Percentiles rank a stretch among this genome's conserved stretches.
Evolutionary conservation across 2,329 filamentous ascomycete species (phyloP).

Genomic region (Aureobasidium mangrovei): DNA sequence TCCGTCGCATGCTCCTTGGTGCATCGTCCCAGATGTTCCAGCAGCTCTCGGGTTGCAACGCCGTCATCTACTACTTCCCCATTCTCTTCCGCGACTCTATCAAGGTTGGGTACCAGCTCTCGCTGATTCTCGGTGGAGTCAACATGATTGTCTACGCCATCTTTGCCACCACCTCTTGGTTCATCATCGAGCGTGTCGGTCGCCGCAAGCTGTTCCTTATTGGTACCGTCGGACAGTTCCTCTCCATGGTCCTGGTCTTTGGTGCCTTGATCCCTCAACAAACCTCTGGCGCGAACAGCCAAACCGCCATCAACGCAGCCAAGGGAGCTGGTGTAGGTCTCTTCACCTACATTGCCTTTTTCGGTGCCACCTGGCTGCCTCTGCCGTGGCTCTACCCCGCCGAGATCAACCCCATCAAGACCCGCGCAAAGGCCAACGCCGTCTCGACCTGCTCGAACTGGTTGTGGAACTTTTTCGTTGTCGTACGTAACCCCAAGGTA

Average conservation of each 20-base stretch:
- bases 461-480: slow-evolving; percentile 42
- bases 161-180: slow-evolving; percentile 20
- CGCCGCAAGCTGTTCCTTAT: slow-evolving; percentile 23
- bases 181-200: slow-evolving; percentile 26
- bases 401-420: slow-evolving; percentile 45
- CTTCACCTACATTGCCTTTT: slow-evolving; percentile 63
- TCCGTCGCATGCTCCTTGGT: slow-evolving; percentile 26
- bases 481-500: slow-evolving; percentile 14
- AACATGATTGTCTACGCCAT: slow-evolving; percentile 25
- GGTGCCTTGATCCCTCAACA: background rate
- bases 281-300: too few relatives aligned
- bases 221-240: slow-evolving; percentile 20
- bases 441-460: slow-evolving; percentile 47
- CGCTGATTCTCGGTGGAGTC: slow-evolving; percentile 21
- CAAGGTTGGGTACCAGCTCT: slow-evolving; percentile 15
- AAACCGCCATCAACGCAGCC: background rate
- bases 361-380: slow-evolving; percentile 46
- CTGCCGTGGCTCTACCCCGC: slow-evolving; percentile 27
- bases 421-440: slow-evolving; percentile 47
- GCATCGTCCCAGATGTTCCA: slow-evolving; percentile 26
- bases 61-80: slow-evolving; percentile 20
- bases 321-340: slow-evolving; percentile 50
- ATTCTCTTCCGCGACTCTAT: slow-evolving; percentile 19
- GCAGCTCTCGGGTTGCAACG: slow-evolving; percentile 22
- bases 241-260: slow-evolving; percentile 19